These are phyloP conservation scores for Monascus ruber DNA, from an alignment of 2,329 filamentous ascomycete species.

Conservation along the genomic window DNA sequence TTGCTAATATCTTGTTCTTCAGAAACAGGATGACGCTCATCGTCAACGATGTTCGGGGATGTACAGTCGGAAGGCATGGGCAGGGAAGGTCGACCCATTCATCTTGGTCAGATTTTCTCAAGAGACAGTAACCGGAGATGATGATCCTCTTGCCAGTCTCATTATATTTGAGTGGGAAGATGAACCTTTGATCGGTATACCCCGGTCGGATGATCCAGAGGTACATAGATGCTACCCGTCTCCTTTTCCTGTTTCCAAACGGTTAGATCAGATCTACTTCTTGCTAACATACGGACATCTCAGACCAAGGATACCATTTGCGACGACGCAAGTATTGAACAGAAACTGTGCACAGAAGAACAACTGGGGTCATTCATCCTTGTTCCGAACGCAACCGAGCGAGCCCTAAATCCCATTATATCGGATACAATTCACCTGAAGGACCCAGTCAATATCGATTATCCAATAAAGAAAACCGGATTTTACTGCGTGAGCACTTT, in stretches of 20 bases:
- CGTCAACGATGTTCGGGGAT: slow-evolving; percentile 82
- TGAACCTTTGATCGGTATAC: slow-evolving; percentile 62
- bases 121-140: slow-evolving; percentile 45
- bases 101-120: slow-evolving; percentile 72
- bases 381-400: slow-evolving; percentile 59
- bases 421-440: slow-evolving; percentile 76
- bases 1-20: neutral
- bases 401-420: slow-evolving; percentile 60
- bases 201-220: slow-evolving; percentile 43
- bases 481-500: slow-evolving; percentile 90
- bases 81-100: slow-evolving; percentile 76
- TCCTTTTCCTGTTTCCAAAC: slow-evolving; percentile 8
- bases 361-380: slow-evolving; percentile 78
- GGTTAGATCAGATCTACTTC: neutral
- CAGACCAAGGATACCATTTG: slow-evolving; percentile 60
- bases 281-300: slow-evolving; percentile 13
- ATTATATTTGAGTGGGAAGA: slow-evolving; percentile 94
- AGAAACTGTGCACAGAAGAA: slow-evolving; percentile 61
- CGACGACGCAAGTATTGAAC: slow-evolving; percentile 56
- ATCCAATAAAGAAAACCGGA: slow-evolving; percentile 76
- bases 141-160: slow-evolving; percentile 68
- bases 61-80: slow-evolving; percentile 86
- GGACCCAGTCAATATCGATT: slow-evolving; percentile 59
- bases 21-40: slow-evolving; percentile 68
- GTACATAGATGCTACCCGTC: slow-evolving; percentile 31